Base-by-base conservation (phyloP, 1,139 yeast genomes). In the Taphrina sp. region DNA sequence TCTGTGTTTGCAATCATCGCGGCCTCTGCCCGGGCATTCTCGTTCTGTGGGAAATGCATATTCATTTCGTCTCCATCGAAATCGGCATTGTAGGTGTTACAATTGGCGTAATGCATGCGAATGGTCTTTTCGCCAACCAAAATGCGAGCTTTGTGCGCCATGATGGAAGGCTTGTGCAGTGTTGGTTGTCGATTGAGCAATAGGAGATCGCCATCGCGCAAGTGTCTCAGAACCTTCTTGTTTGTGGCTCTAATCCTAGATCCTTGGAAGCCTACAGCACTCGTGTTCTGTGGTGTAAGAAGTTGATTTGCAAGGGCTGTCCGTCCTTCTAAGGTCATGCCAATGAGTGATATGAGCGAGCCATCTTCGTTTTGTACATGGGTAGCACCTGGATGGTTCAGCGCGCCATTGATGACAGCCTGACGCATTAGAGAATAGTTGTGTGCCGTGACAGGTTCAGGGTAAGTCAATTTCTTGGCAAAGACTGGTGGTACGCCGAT, bases 41-140 rank as follows among this genome's bases (percentile, higher is more conserved):
- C 97, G 71, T 87, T 90, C 74, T 94, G 99, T 28, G 99, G 99
- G 77, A 94, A 92, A 74, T 94, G 99, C 96, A 94, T 85, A 70
- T 94, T 94, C 99, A 94, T 94, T 76, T 94, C 99, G 73, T 94
- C 99, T 76, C 99, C 99, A 74, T 94, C 99, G 67, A 94, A 94
- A 79, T 94, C 99, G 39, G 98, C 98, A 71, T 92, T 94, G 73
- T 89, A 89, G 54, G 98, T 96, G 74, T 97, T 97, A 46, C 98
- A 94, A 70, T 94, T 94, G 64, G 99, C 98, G 71, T 94, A 94
- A 72, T 94, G 99, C 71, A 94, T 77, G 69, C 99, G 81, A 65
- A 94, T 76, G 2, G 98, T 94, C 76, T 94, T 94, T 69, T 94
- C 98, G 60, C 95, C 95, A 2, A 97, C 98, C 65, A 94, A 77